These are phyloP conservation scores for Tuctoria greenei DNA, from an alignment of 176 grass and related monocot genomes.

Conservation along the genomic window DNA sequence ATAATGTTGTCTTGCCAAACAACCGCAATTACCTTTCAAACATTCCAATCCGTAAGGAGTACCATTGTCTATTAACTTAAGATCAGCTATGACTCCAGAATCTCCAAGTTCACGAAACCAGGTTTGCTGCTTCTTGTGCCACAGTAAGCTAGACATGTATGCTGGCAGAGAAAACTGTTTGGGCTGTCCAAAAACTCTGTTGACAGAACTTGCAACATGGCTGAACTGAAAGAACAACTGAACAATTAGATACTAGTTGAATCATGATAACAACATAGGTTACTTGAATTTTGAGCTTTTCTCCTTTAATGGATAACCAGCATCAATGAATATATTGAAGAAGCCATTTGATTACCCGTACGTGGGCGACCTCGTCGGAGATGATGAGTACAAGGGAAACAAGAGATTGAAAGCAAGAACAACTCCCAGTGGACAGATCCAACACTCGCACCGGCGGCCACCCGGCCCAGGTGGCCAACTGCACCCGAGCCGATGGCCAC, in stretches of 20 bases:
- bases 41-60: background rate
- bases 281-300: background rate
- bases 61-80: slow-evolving; percentile 7
- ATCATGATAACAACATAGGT: background rate
- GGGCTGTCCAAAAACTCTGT: background rate
- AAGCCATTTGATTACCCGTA: no score
- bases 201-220: slow-evolving; percentile 24
- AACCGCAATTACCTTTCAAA: background rate
- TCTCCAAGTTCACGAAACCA: slow-evolving; percentile 34
- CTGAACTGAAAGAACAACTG: slow-evolving; percentile 6
- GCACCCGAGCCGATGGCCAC: no score
- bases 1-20: background rate
- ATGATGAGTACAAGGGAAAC: no score
- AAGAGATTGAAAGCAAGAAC: no score
- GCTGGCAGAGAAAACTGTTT: background rate
- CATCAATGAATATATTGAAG: background rate
- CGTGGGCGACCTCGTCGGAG: no score
- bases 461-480: no score
- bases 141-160: background rate
- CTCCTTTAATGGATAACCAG: background rate
- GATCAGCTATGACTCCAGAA: slow-evolving; percentile 33
- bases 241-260: background rate
- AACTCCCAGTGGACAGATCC: no score
- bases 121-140: background rate
- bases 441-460: no score